Evolutionary conservation across 2,329 filamentous ascomycete species (phyloP), one percentile per base, ranked within the genome.

Genomic region (Fusarium pseudocircinatum): DNA sequence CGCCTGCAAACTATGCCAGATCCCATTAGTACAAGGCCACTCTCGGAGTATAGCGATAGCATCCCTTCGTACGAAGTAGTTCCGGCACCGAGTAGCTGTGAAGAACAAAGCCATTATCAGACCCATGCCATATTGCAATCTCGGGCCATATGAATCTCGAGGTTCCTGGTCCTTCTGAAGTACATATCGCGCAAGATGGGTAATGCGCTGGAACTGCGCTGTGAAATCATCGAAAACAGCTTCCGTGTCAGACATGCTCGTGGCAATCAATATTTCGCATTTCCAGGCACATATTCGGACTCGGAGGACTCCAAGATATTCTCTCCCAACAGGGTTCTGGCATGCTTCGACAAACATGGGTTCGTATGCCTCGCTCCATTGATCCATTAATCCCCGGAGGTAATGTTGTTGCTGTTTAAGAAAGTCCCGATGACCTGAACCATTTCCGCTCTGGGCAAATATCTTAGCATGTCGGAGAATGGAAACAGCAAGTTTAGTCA

Each of bases 391-490:
- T 22, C n/a, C 0, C 1, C 36, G 32, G 6, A 36, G 49, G 3
- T 20, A 13, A 0, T 36, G 32, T 0, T 36, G 36, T 15, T 52
- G 49, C 6, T 16, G 32, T 22, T 9, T 13, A 22, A 36, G 49
- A 11, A 12, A 36, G 9, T 22, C 32, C 32, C 2, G 9, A 20
- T 18, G 10, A 2, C 16, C 16, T 11, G 16, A 4, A 2, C 8
- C 32, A 16, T 2, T 4, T 26, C 1, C 12, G 9, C 6, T 20
- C 1, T 0, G 18, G 0, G n/a, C 18, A 0, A n/a, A 22, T 6
- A 4, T 36, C 18, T 36, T 52, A 1, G 49, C 3, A 52, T 52
- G 49, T 16, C n/a, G 49, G 15, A 52, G 49, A 6, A 52, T 52
- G n/a, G 49, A 36, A 26, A 52, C 32, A 36, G 49, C 49, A 4